Evolutionary conservation across 371 early-diverging fungal genomes (phyloP).

Genomic region (Aphelidium insulamus): DNA sequence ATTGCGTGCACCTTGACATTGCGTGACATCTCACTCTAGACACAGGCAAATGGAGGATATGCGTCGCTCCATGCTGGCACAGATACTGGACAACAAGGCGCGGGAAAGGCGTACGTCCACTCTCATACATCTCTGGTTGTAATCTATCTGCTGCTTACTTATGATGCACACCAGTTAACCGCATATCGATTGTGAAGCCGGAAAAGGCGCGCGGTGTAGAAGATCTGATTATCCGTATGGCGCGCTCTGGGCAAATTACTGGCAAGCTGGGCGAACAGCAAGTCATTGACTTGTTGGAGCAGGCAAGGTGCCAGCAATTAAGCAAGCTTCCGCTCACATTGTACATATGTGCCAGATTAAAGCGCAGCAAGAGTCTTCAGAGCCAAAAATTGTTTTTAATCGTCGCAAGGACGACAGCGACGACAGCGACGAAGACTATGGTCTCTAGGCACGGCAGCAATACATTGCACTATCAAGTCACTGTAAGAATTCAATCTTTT

Average conservation of each 20-base stretch:
- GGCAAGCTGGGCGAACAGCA: constrained; percentile 57
- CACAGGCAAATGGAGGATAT: constrained; percentile 55
- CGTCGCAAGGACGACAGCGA: no score
- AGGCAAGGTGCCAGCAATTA: no score
- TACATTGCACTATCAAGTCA: no score
- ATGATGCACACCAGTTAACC: constrained; percentile 27
- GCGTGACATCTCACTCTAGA: neutral
- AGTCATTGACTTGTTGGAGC: constrained; percentile 59
- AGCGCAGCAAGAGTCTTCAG: no score
- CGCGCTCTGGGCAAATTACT: constrained; percentile 55
- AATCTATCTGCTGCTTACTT: neutral
- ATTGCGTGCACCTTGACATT: constrained; percentile 4
- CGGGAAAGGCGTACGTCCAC: constrained; percentile 50
- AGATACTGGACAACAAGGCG: constrained; percentile 62
- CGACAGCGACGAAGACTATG: no score
- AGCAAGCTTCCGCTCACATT: no score
- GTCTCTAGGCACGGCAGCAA: no score
- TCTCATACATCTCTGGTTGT: constrained; percentile 1
- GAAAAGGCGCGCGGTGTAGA: constrained; percentile 75
- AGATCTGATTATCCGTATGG: constrained; percentile 71
- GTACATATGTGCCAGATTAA: no score
- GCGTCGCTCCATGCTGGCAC: constrained; percentile 51
- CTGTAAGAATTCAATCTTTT: no score
- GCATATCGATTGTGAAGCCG: constrained; percentile 72
- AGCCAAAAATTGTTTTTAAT: no score